phyloP scores from a whole-genome alignment of 1,284 basidiomycete genomes.

The Lentinus polychrous region DNA sequence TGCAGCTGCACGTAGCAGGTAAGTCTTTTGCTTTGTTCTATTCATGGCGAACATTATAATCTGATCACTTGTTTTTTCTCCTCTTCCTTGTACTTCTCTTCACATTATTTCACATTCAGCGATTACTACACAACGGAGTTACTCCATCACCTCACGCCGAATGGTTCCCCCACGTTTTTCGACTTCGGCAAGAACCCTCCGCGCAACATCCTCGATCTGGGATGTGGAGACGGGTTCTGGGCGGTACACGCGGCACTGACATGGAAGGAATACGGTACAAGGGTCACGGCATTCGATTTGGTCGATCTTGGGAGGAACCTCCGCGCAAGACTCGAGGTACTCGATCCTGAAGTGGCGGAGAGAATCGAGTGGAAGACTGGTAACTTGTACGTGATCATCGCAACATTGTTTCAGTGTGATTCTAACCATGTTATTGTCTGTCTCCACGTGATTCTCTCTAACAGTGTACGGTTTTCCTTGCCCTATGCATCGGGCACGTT shows the following conservation, averaged over 20 bases:
- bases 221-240: constrained; percentile 67
- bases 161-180: constrained; percentile 50
- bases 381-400: constrained; percentile 59
- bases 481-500: constrained; percentile 58
- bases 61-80: too few relatives aligned
- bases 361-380: constrained; percentile 51
- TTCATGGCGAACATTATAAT: background rate
- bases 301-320: constrained; percentile 36
- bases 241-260: constrained; percentile 45
- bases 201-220: constrained; percentile 56
- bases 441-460: constrained; percentile 13
- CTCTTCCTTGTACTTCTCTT: constrained; percentile 2
- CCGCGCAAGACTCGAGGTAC: constrained; percentile 11
- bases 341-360: constrained; percentile 23
- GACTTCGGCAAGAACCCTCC: constrained; percentile 46
- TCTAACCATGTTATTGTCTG: background rate
- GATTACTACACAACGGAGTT: constrained; percentile 50
- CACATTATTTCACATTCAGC: constrained; percentile 28
- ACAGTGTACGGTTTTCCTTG: constrained; percentile 45
- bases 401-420: background rate
- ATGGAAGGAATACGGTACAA: constrained; percentile 46
- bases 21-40: constrained; percentile 19
- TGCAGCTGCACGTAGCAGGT: constrained; percentile 52
- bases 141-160: constrained; percentile 41
- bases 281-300: constrained; percentile 59